These are phyloP conservation scores for Blastobotrys arbuscula DNA, from an alignment of 1,139 yeast genomes.

Conservation along the genomic window DNA sequence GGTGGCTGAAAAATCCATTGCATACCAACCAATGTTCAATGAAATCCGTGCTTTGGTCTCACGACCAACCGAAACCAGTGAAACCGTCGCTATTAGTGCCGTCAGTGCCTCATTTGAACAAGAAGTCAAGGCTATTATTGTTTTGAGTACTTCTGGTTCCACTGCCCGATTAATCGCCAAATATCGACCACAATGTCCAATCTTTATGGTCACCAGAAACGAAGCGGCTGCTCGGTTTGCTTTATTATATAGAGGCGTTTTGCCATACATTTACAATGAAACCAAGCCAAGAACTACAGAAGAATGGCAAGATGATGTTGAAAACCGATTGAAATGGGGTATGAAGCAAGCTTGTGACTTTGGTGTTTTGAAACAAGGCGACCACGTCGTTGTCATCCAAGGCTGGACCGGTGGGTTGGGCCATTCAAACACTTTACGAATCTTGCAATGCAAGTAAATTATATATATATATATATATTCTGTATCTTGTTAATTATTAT, in stretches of 20 bases:
- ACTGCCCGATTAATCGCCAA: constrained; percentile 96
- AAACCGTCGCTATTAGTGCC: constrained; percentile 96
- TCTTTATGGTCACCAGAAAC: constrained; percentile 97
- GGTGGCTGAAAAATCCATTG: constrained; percentile 95
- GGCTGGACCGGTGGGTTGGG: constrained; percentile 99
- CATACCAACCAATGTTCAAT: constrained; percentile 80
- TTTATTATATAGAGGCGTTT: constrained; percentile 97
- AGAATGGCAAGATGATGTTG: constrained; percentile 97
- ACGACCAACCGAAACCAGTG: constrained; percentile 89
- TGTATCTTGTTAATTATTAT: neutral
- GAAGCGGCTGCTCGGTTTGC: constrained; percentile 87
- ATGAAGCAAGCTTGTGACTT: constrained; percentile 82
- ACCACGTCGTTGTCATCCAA: constrained; percentile 88
- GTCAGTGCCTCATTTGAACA: constrained; percentile 96
- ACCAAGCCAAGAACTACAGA: constrained; percentile 47
- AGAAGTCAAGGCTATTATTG: constrained; percentile 94
- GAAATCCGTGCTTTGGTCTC: constrained; percentile 82
- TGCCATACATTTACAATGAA: constrained; percentile 82
- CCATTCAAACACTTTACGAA: constrained; percentile 96
- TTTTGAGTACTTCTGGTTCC: constrained; percentile 88
- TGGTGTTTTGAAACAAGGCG: constrained; percentile 84
- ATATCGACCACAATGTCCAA: constrained; percentile 97
- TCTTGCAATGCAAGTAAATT: constrained; percentile 28
- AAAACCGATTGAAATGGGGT: constrained; percentile 91
- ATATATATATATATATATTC: too few relatives aligned